These are phyloP conservation scores for Metarhizium anisopliae DNA, from an alignment of 2,329 filamentous ascomycete species.

Conservation along the genomic window DNA sequence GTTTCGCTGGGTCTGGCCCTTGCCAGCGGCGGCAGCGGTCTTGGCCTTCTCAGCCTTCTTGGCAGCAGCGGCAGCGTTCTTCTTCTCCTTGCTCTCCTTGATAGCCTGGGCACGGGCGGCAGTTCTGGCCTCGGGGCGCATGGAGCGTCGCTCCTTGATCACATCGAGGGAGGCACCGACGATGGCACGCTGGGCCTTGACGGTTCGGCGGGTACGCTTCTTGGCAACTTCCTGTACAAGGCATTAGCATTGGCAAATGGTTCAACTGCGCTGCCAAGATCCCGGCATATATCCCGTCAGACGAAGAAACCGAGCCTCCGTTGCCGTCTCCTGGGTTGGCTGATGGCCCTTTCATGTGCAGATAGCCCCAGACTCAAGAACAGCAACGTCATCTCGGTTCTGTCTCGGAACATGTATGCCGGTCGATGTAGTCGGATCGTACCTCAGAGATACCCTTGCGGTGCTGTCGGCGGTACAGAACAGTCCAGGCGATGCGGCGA, in stretches of 20 bases:
- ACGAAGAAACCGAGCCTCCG: neutral
- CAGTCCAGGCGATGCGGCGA: slow-evolving; percentile 97
- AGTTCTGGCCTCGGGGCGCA: slow-evolving; percentile 90
- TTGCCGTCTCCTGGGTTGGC: neutral
- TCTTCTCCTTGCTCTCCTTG: slow-evolving; percentile 99
- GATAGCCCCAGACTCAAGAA: neutral
- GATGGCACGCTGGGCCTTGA: slow-evolving; percentile 98
- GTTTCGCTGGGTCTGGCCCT: slow-evolving; percentile 72
- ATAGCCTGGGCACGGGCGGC: slow-evolving; percentile 85
- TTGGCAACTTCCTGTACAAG: slow-evolving; percentile 88
- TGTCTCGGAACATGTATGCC: neutral
- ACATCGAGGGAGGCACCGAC: slow-evolving; percentile 98
- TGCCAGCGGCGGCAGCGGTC: slow-evolving; percentile 62
- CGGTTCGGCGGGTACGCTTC: slow-evolving; percentile 95
- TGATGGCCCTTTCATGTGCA: neutral
- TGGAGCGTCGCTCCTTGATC: slow-evolving; percentile 96
- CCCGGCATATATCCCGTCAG: neutral
- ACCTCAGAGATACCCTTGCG: slow-evolving; percentile 99
- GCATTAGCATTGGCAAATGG: slow-evolving; percentile 33
- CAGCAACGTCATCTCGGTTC: neutral
- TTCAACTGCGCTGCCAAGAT: slow-evolving; percentile 7
- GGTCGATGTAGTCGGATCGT: slow-evolving; percentile 30
- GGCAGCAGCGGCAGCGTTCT: slow-evolving; percentile 71
- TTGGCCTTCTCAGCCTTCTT: slow-evolving; percentile 99
- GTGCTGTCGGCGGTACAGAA: slow-evolving; percentile 97